Base-by-base conservation (phyloP, 257 asterid genomes). In the Solanum corneliomulleri region DNA sequence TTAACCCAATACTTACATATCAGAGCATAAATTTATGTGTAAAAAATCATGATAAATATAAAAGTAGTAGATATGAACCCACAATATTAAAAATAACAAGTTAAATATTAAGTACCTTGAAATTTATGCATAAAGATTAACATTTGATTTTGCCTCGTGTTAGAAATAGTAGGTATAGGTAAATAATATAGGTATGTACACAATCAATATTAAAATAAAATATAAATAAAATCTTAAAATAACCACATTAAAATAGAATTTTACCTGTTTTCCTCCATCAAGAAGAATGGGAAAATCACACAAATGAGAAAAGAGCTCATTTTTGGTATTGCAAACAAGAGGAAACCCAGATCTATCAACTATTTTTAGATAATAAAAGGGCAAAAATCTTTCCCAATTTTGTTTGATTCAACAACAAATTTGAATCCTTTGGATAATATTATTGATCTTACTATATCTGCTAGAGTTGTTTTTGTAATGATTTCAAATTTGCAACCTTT, bases 401-500 rank as follows among this genome's bases (percentile, higher is more conserved):
- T 4, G 85, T 90, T 91, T 72, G 88, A 90, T 2, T 90, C 87
- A 1, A 69, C 84, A 41, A 86, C 86, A 74, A 86, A 84, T 52
- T 86, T 87, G 89, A 89, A 89, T 6, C 68, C n/a, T 58, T 9
- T 58, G 2, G 27, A 58, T 3, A 58, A 21, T 20, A 58, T 58
- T 20, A 21, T 20, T 7, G 66, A 58, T 58, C 66, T 21, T 58
- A 58, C 1, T 20, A 1, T 2, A 58, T 58, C 27, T 20, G 0
- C 12, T 20, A 25, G n/a, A 58, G 66, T 58, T 58, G 66, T 9
- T 58, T 56, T 20, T 56, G 11, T 20, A 56, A 56, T 20, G 9
- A 56, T 56, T 56, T 56, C 25, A 56, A 56, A 20, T 56, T 18
- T 8, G 11, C 25, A 18, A 20, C 64, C 2, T 56, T 20, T 5